Evolutionary conservation across 768 basidiomycete genomes (phyloP), one percentile per base, ranked within the genome.

Genomic region (Suillus spraguei): DNA sequence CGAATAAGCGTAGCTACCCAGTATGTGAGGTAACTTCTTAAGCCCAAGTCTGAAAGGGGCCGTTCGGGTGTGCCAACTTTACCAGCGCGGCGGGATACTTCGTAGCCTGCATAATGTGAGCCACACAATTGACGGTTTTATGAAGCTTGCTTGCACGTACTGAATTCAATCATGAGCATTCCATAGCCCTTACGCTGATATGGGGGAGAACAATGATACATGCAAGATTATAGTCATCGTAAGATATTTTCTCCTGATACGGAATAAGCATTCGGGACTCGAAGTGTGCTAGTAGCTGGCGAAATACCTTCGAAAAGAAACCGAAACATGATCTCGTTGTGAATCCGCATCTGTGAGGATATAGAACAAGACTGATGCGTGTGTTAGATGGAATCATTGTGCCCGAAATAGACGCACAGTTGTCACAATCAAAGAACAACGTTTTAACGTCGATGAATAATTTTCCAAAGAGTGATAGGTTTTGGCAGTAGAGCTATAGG

Each of bases 391-490:
- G 55, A 17, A 7, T 32, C 20, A 63, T 60, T 3, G 11, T 33
- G 17, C 22, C 47, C 9, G 16, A 13, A 13, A 58, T 28, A 63
- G 3, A 69, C 90, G 65, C 66, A 92, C 94, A 93, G 69, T 91
- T 92, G 67, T 94, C 91, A 64, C 87, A 88, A 70, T 96, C 94
- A 70, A 94, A 97, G 76, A 93, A 96, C 17, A 96, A 78, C 13
- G 96, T 97, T 78, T 99, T 99, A 66, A 96, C 91, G 70, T 99
- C 97, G 70, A 99, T 98, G 75, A 99, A 99, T n/a, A 99, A 81
- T 76, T 99, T 99, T 36, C 96, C 97, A 71, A 98, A 99, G 8
- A 99, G 82, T 20, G 95, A 91, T 36, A 99, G 79, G 71, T 97
- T 97, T 75, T 99, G 97, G 74, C 96, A 99, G 71, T 96, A 99